Base-by-base conservation (phyloP, 345 rosid species). In the Garcia nutans region DNA sequence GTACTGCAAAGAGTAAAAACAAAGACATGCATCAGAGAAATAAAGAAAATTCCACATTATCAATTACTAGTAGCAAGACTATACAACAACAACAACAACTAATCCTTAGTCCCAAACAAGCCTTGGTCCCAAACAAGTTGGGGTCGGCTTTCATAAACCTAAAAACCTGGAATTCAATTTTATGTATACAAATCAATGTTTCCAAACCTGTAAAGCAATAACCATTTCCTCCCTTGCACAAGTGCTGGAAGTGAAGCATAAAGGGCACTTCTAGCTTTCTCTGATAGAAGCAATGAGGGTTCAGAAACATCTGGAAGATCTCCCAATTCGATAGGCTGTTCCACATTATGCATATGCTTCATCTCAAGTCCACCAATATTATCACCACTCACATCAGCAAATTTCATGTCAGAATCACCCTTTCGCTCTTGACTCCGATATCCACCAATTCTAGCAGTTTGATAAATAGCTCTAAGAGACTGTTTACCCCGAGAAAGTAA, bases 211-310 rank as follows among this genome's bases (percentile, higher is more conserved):
- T 93, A 96, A 70, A 96, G 92, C 86, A 96, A 74, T 71, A 96
- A 66, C 99, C 99, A 96, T 82, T 88, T 93, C 85, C 97, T 90
- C 69, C 97, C 99, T 68, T 89, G 97, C 71, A 93, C 88, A 77
- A 96, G 86, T 3, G 93, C 90, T 57, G 98, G 99, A 79, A 96
- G 96, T 17, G 94, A 88, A 69, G 86, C 81, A 86, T 89, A 89
- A 61, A 96, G 89, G 6, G 74, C 67, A 41, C 78, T 78, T 79
- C 93, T 89, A 50, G 89, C 60, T 82, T 87, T 90, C 65, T 88
- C 94, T 0, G 90, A 85, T 58, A 96, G 92, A 77, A 96, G 96
- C 72, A 90, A 73, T 12, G 99, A 91, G 45, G 96, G 98, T 76
- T 96, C 98, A 79, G 99, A 96, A 41, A 65, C 49, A 23, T 61